Evolutionary conservation across 1,284 basidiomycete species (phyloP).

Genomic region (Ceratorhiza oryzae-sativae): DNA sequence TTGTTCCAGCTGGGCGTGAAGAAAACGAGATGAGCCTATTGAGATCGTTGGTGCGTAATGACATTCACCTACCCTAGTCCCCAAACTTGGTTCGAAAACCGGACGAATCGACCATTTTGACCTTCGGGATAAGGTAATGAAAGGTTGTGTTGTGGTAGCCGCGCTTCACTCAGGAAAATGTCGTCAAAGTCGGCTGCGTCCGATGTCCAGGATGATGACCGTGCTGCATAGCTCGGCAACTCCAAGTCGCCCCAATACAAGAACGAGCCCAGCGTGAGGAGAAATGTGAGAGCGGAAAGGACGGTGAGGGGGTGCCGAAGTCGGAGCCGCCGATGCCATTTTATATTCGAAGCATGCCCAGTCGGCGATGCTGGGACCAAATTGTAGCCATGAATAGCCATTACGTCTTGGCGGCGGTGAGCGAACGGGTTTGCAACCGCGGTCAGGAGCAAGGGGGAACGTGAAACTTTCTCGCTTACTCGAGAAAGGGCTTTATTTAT

Average conservation of each 20-base stretch:
- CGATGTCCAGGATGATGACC: not conserved
- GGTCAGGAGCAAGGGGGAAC: not conserved
- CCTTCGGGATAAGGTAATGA: constrained; percentile 40
- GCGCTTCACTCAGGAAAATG: constrained; percentile 34
- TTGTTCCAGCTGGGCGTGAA: constrained; percentile 63
- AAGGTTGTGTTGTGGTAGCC: constrained; percentile 42
- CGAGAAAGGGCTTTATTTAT: not conserved
- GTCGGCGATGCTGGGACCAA: not conserved
- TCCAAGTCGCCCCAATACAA: constrained; percentile 26
- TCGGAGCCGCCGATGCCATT: constrained; percentile 17
- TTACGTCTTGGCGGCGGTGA: not conserved
- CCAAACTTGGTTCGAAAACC: constrained; percentile 37
- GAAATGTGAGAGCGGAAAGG: not conserved
- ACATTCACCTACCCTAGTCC: constrained; percentile 38
- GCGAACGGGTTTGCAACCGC: not conserved
- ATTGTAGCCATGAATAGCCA: constrained; percentile 2
- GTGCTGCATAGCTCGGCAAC: not conserved
- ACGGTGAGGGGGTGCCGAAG: not conserved
- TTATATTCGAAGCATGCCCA: not conserved
- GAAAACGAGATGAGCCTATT: not conserved
- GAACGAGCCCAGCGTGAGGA: constrained; percentile 14
- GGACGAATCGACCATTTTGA: constrained; percentile 36
- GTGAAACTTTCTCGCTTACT: not conserved
- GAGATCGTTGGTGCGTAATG: not conserved
- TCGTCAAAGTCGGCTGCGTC: constrained; percentile 32